Percentiles rank a stretch among this genome's conserved stretches.
These are phyloP conservation scores for Gamarada debralockiae DNA, from an alignment of 495 filamentous ascomycete genomes.

Conservation along the genomic window DNA sequence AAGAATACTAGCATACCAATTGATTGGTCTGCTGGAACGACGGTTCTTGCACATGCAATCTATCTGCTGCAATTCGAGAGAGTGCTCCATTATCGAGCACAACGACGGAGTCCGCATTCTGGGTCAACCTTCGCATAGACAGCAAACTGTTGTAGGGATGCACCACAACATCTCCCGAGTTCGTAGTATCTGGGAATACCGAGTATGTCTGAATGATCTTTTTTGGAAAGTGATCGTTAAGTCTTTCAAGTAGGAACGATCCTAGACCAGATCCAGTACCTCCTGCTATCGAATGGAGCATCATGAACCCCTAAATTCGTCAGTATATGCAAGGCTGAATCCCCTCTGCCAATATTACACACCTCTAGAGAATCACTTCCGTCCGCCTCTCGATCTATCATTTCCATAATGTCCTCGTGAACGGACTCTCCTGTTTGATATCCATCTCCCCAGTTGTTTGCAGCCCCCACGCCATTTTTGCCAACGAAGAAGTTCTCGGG, in stretches of 20 bases:
- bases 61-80: conserved; percentile 88
- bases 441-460: conserved; percentile 97
- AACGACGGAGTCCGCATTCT: conserved; percentile 98
- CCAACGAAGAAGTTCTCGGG: conserved; percentile 97
- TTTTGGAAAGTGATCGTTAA: conserved; percentile 97
- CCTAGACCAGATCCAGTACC: conserved; percentile 94
- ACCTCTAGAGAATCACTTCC: conserved; percentile 96
- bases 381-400: conserved; percentile 98
- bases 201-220: conserved; percentile 99
- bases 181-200: conserved; percentile 90
- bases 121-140: conserved; percentile 82
- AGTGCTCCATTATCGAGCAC: conserved; percentile 95
- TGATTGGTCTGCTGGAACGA: conserved; percentile 98
- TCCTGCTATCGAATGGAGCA: conserved; percentile 95
- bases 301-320: conserved; percentile 77
- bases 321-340: background rate
- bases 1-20: conserved; percentile 48
- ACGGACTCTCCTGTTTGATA: conserved; percentile 90
- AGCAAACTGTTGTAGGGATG: conserved; percentile 97
- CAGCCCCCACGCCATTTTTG: conserved; percentile 86
- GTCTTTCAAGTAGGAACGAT: conserved; percentile 89
- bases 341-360: conserved; percentile 8
- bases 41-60: conserved; percentile 88
- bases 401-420: conserved; percentile 96
- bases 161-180: conserved; percentile 83